Base-by-base conservation (phyloP, 345 rosid species). In the Euclidium syriacum region DNA sequence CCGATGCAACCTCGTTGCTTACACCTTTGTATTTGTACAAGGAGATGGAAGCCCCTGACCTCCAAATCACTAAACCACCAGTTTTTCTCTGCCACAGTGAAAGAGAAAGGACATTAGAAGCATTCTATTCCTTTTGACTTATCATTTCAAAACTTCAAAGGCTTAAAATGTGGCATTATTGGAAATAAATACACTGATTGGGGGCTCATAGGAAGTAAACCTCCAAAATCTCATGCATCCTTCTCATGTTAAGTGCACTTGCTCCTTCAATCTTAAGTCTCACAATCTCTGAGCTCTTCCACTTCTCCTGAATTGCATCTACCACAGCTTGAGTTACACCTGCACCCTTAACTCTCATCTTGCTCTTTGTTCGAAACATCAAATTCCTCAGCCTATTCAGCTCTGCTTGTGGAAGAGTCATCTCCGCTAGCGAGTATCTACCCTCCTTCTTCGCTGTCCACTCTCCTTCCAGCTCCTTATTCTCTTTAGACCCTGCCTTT, bases 51-150 rank as follows among this genome's bases (percentile, higher is more conserved):
- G 92, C 78, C 46, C 95, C 98, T 12, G 91, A 89, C 74, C 98
- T 85, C 98, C 98, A 92, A 57, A 92, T 79, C 67, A 92, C 98
- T 78, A 92, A 76, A 26, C 98, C 98, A 50, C 98, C 96, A 30
- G 96, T 92, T 81, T 82, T 92, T 79, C 81, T 86, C 98, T 89
- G 83, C 18, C 55, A 72, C 23, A 62, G 35, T 43, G 19, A 54
- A 20, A n/a, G 36, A 56, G 8, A 29, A 48, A 38, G 22, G 19
- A 19, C 48, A 32, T 11, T 3, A n/a, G 7, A 30, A n/a, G 52
- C 15, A 50, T 25, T 32, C n/a, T 43, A 32, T 23, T 49, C 4
- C 11, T 61, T n/a, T 35, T 20, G 7, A 50, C 7, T 50, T 10
- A 3, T 60, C 34, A 48, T 35, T 24, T 62, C 5, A 35, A 61